Conservation (phyloP, 2,329 filamentous ascomycete species). For the Pestalotiopsis sp. region DNA sequence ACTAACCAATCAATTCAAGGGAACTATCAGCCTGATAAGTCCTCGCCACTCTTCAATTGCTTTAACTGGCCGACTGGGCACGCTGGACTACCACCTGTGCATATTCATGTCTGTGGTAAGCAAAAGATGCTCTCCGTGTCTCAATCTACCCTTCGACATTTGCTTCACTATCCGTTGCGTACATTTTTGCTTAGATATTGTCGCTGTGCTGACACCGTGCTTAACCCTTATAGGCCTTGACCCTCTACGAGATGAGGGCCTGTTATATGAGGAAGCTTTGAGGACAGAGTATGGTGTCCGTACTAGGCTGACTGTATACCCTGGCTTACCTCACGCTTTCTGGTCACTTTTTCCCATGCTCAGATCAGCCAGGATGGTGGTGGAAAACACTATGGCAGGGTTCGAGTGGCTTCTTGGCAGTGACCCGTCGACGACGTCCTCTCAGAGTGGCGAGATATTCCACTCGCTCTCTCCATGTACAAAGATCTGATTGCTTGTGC, state of each 20-base stretch:
- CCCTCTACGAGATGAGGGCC: neutral
- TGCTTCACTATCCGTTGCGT: neutral
- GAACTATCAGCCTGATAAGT: neutral
- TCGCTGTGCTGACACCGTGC: neutral
- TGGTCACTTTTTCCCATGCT: neutral
- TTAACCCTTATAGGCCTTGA: neutral
- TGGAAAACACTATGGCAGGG: neutral
- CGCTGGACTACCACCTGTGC: neutral
- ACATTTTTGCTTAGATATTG: no score
- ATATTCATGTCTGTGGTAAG: neutral
- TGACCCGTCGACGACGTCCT: neutral
- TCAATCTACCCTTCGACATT: neutral
- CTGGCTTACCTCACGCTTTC: neutral
- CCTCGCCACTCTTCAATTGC: neutral
- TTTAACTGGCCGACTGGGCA: neutral
- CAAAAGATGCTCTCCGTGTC: neutral
- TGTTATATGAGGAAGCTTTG: neutral
- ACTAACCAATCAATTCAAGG: no score
- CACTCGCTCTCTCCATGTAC: no score
- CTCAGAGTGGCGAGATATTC: neutral
- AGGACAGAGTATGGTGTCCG: neutral
- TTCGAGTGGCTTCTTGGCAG: neutral
- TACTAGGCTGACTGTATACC: neutral
- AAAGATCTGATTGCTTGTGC: no score
- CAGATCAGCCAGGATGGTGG: neutral